Evolutionary conservation across 2,329 filamentous ascomycete genomes (phyloP), one percentile per base, ranked within the genome.

Genomic region (Fusarium succisae): DNA sequence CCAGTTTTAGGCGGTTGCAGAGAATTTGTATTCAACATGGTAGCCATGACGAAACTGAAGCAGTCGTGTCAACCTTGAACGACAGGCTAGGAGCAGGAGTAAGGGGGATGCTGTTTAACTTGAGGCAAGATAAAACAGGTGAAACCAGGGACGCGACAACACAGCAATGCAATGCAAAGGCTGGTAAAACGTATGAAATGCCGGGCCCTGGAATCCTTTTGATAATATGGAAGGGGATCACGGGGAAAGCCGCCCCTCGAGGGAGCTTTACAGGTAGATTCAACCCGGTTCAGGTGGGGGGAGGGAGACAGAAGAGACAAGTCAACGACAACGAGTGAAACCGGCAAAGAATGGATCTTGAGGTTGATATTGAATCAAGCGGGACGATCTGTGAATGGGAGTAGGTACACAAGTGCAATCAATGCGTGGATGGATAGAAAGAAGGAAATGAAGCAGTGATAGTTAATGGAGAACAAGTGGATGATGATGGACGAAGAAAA

Each of bases 1-100:
- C 86, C 86, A 72, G 78, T 80, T 77, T 79, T 81, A 76, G 78
- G 78, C 64, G 73, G 77, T 65, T 77, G 71, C 60, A 79, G 73
- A 65, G 73, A 73, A 62, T 58, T 67, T 68, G 66, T 38, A 61
- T 69, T 75, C 50, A 78, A 57, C 76, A 75, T 78, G 72, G 72
- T 66, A 64, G 75, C 63, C 64, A 76, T 72, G 73, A 63, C 59
- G 68, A 66, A 69, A 70, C 63, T 61, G 63, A 69, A 63, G 62
- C 56, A 64, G 70, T 67, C 64, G 69, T 67, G 64, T 68, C 53
- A 68, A 68, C 39, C 63, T 61, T 41, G 53, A 48, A 66, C 63
- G 61, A 66, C 63, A 45, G 63, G 41, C 54, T n/a, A 66, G 48
- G 63, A 63, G 32, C 48, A 57, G 26, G 39, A 48, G 60, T 37